phyloP scores from a whole-genome alignment of 805 yeast species.

The Yamadazyma olivae region DNA sequence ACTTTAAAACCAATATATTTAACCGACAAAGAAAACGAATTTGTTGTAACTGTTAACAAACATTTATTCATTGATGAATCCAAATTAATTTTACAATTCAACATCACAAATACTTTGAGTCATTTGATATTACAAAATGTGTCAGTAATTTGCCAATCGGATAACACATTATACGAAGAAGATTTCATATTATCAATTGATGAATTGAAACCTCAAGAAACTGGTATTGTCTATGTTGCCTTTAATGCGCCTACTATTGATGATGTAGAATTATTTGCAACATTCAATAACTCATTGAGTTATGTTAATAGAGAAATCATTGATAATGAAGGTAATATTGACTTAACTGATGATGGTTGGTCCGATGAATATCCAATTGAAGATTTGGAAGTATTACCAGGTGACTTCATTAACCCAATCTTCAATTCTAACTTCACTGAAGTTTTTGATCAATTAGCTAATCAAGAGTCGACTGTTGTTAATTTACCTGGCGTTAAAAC shows the following conservation, averaged over 20 bases:
- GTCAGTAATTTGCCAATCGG: conserved; percentile 64
- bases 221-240: conserved; percentile 77
- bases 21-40: conserved; percentile 92
- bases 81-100: conserved; percentile 74
- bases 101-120: conserved; percentile 78
- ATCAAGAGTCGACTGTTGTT: conserved; percentile 62
- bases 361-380: conserved; percentile 93
- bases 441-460: conserved; percentile 68
- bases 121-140: conserved; percentile 78
- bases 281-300: conserved; percentile 64
- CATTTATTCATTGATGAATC: conserved; percentile 71
- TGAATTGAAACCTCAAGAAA: conserved; percentile 64
- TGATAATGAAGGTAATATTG: conserved; percentile 56
- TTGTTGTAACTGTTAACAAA: conserved; percentile 79
- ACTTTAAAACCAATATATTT: conserved; percentile 58
- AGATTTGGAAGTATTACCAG: conserved; percentile 67
- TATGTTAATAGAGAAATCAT: conserved; percentile 80
- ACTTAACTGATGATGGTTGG: conserved; percentile 74
- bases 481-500: conserved; percentile 48
- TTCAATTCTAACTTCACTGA: conserved; percentile 73
- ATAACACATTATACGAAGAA: conserved; percentile 54
- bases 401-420: conserved; percentile 79
- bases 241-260: conserved; percentile 58
- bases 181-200: conserved; percentile 75
- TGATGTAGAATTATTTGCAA: conserved; percentile 28